These are phyloP conservation scores for Pulveroboletus ravenelii DNA, from an alignment of 768 basidiomycete species.

Conservation along the genomic window DNA sequence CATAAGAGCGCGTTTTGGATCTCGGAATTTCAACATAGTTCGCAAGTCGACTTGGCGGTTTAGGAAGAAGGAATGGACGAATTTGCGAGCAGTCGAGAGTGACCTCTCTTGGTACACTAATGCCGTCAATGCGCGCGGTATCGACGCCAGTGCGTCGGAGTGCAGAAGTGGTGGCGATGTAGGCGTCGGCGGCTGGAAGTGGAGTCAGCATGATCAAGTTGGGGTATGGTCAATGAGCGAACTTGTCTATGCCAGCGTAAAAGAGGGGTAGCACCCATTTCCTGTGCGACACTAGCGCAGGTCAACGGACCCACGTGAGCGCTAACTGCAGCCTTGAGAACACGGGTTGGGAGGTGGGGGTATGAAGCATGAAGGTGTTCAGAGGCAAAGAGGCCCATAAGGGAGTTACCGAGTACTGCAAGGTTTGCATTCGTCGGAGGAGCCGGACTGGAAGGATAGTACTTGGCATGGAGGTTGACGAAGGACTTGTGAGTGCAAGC, in stretches of 20 bases:
- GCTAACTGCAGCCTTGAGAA: constrained; percentile 85
- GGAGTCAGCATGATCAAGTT: not conserved
- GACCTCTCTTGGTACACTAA: constrained; percentile 87
- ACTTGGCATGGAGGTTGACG: constrained; percentile 47
- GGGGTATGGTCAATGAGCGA: constrained; percentile 14
- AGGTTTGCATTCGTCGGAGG: constrained; percentile 74
- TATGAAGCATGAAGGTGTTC: constrained; percentile 78
- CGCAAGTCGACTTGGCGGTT: constrained; percentile 78
- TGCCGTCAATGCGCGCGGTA: constrained; percentile 82
- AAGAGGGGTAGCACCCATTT: constrained; percentile 74
- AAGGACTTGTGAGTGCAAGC: constrained; percentile 80
- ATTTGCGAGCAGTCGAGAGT: constrained; percentile 78
- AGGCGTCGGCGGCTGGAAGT: constrained; percentile 43
- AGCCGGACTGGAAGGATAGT: constrained; percentile 49
- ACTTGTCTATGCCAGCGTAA: constrained; percentile 81
- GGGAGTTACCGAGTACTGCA: constrained; percentile 73
- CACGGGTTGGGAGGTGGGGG: constrained; percentile 88
- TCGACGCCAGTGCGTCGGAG: constrained; percentile 83
- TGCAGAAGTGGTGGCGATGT: constrained; percentile 55
- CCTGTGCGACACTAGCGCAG: constrained; percentile 79
- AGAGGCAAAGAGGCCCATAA: constrained; percentile 85
- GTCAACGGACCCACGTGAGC: constrained; percentile 86
- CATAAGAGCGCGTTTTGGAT: constrained; percentile 74
- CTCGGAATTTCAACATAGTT: constrained; percentile 71
- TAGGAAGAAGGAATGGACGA: constrained; percentile 87